Percentiles rank a stretch among this genome's conserved stretches.
phyloP scores from a whole-genome alignment of 345 rosid genomes.

The Abelmoschus esculentus region DNA sequence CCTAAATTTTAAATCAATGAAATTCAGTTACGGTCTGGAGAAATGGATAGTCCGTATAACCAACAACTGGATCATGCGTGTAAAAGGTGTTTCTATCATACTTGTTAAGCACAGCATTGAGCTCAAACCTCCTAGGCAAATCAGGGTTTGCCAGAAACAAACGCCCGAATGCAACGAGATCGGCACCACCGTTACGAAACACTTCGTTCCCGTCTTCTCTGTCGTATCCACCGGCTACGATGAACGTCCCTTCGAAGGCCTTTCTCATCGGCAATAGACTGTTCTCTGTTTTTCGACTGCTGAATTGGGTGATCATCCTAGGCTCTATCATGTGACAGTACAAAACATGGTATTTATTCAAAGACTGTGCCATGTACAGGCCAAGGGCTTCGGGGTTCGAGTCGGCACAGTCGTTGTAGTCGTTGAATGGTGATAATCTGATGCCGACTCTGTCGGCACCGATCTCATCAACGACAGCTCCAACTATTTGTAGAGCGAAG shows the following conservation, averaged over 20 bases:
- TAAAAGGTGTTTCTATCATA: conserved; percentile 14
- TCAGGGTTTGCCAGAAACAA: conserved; percentile 13
- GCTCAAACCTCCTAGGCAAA: conserved; percentile 13
- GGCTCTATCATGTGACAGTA: conserved; percentile 20
- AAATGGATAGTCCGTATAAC: conserved; percentile 72
- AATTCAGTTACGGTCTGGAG: conserved; percentile 9
- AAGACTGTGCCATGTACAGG: no score
- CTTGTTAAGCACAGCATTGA: conserved; percentile 1
- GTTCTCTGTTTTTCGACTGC: conserved; percentile 13
- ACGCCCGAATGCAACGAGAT: conserved; percentile 22
- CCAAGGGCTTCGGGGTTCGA: no score
- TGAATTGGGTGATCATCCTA: conserved; percentile 24
- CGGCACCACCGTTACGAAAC: conserved; percentile 20
- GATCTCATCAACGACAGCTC: no score
- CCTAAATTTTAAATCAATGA: not conserved
- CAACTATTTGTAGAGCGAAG: no score
- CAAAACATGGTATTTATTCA: no score
- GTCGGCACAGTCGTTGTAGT: no score
- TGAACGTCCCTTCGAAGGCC: not conserved
- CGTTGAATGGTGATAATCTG: no score
- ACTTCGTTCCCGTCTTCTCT: conserved; percentile 22
- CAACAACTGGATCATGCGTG: conserved; percentile 40
- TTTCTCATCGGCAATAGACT: conserved; percentile 31
- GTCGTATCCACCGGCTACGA: no score
- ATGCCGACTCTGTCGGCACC: no score